Conservation (phyloP, 163 green algal genomes). For the Volvox carteri region DNA sequence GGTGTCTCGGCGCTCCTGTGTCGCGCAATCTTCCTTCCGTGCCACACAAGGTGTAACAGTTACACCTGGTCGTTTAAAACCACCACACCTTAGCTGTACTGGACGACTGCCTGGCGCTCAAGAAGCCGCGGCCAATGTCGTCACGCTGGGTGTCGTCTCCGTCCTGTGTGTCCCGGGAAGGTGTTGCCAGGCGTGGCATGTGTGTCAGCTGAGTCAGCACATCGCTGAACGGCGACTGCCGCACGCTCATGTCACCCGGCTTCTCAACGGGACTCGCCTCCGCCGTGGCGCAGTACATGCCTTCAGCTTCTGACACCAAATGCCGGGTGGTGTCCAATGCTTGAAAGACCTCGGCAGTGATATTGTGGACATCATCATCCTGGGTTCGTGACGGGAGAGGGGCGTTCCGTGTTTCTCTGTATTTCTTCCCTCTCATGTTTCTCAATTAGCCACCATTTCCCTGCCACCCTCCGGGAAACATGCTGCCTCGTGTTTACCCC, state of each 20-base stretch:
- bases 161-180: neutral
- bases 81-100: conserved; percentile 2
- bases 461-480: no score
- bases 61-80: no score
- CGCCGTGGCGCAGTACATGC: neutral
- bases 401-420: neutral
- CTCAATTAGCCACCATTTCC: no score
- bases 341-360: neutral
- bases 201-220: no score
- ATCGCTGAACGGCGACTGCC: neutral
- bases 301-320: neutral
- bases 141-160: neutral
- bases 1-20: no score
- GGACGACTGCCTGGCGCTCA: neutral
- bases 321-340: neutral
- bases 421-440: no score
- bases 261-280: conserved; percentile 2
- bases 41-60: no score
- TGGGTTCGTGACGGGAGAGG: neutral
- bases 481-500: no score
- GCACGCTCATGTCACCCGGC: neutral
- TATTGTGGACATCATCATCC: neutral
- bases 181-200: neutral
- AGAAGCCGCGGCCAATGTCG: neutral
- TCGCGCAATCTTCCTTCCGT: no score